Evolutionary conservation across 2,329 filamentous ascomycete genomes (phyloP), one percentile per base, ranked within the genome.

Genomic region (Diaporthe longicolla): DNA sequence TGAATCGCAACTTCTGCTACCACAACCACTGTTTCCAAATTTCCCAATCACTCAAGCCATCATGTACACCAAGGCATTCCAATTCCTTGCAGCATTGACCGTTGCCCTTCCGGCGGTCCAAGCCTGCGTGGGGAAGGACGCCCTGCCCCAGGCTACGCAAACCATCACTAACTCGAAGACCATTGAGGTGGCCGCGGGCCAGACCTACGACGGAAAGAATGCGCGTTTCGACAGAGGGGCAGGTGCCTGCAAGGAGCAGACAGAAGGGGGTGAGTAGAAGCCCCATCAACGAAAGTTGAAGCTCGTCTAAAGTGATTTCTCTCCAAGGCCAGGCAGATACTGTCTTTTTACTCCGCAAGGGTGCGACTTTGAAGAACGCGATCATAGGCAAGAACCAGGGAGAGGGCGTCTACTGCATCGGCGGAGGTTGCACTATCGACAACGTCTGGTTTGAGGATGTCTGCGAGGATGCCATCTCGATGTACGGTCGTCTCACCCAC

Each of bases 361-460:
- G 54, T 19, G 54, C 54, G 54, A 57, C 54, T 29, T 35, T 57
- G 29, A 57, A 13, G 13, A 57, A 57, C 19, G 54, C 54, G 21
- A 57, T 57, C 54, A 57, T 57, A 6, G 54, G 54, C 29, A 57
- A 57, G 54, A 57, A 57, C 29, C 54, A 57, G 54, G 54, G 29
- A 7, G 54, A 57, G 10, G 54, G 54, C 9, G 54, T 57, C 1
- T 57, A 57, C 54, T 57, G 54, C 8, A 35, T 57, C 29, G 54
- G 54, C 19, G 54, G 54, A 5, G 54, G 54, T n/a, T 57, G 54
- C 29, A 57, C 54, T 21, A 57, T 57, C 54, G 54, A 57, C 9
- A 57, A 57, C n/a, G 54, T 57, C 19, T 57, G 54, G 54, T 57
- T 57, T 35, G 54, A 57, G 29, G 54, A 57, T 57, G 29, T 57